Conservation (phyloP, 805 yeast genomes). For the Monosporozyma solicola region DNA sequence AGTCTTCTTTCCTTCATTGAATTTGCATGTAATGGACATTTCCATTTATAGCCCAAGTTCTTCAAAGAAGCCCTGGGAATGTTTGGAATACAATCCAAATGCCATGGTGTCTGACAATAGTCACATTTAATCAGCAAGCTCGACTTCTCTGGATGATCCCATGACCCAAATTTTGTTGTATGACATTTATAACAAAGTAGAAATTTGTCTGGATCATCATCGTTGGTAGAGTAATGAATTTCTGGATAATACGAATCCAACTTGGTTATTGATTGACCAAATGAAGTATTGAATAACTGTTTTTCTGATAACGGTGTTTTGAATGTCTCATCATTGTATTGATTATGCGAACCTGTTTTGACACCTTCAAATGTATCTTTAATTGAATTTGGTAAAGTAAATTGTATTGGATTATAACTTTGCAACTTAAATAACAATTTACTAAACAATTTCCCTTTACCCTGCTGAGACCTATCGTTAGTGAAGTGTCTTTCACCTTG, state of each 20-base stretch:
- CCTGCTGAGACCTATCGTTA: slow-evolving; percentile 4
- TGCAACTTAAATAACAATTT: slow-evolving; percentile 52
- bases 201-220: slow-evolving; percentile 49
- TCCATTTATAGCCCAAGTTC: slow-evolving; percentile 74
- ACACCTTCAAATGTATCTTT: slow-evolving; percentile 71
- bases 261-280: slow-evolving; percentile 28
- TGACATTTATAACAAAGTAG: slow-evolving; percentile 71
- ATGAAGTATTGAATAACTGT: slow-evolving; percentile 40
- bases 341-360: slow-evolving; percentile 56
- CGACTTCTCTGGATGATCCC: slow-evolving; percentile 35
- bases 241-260: slow-evolving; percentile 43
- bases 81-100: slow-evolving; percentile 67
- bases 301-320: slow-evolving; percentile 32
- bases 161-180: slow-evolving; percentile 47
- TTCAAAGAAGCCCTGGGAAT: slow-evolving; percentile 69
- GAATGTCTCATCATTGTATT: slow-evolving; percentile 54
- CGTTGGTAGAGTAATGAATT: slow-evolving; percentile 34
- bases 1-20: slow-evolving; percentile 32
- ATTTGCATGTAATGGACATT: slow-evolving; percentile 74
- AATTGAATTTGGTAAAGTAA: slow-evolving; percentile 56
- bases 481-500: slow-evolving; percentile 18
- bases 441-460: slow-evolving; percentile 34
- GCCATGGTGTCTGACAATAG: slow-evolving; percentile 78
- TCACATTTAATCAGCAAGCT: slow-evolving; percentile 66
- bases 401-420: slow-evolving; percentile 55